phyloP scores from a whole-genome alignment of 169 alveolate species.

The Toxoplasma gondii region DNA sequence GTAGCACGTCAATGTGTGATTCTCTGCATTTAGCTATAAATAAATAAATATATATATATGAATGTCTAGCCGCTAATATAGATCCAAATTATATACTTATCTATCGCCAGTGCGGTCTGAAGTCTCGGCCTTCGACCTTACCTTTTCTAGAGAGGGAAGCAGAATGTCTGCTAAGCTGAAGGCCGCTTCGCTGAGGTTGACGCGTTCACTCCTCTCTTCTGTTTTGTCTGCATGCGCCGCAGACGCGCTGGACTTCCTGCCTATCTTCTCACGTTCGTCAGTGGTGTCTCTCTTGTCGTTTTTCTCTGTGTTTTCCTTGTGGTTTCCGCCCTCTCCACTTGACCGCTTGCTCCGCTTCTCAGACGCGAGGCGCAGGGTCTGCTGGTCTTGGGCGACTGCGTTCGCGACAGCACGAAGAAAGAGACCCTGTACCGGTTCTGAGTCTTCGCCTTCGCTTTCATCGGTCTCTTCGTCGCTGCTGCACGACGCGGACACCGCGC shows the following conservation, averaged over 20 bases:
- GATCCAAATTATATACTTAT: no score
- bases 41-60: no score
- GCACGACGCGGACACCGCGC: background rate
- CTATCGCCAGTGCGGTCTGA: no score
- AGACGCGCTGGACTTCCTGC: no score
- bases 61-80: no score
- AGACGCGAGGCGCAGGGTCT: background rate
- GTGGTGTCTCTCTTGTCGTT: background rate
- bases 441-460: background rate
- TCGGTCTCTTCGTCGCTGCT: constrained; percentile 27
- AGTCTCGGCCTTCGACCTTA: background rate
- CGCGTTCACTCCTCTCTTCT: background rate
- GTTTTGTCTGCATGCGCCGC: background rate
- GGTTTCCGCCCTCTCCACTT: background rate
- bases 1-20: no score
- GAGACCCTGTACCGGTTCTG: background rate
- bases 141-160: background rate
- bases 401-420: background rate
- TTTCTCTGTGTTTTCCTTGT: background rate
- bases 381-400: background rate
- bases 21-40: no score
- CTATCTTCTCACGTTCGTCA: no score
- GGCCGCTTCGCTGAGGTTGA: constrained; percentile 1
- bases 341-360: background rate
- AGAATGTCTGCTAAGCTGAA: background rate